Evolutionary conservation across 73 alveolate genomes (phyloP).

Genomic region (Paramecium tetraurelia): DNA sequence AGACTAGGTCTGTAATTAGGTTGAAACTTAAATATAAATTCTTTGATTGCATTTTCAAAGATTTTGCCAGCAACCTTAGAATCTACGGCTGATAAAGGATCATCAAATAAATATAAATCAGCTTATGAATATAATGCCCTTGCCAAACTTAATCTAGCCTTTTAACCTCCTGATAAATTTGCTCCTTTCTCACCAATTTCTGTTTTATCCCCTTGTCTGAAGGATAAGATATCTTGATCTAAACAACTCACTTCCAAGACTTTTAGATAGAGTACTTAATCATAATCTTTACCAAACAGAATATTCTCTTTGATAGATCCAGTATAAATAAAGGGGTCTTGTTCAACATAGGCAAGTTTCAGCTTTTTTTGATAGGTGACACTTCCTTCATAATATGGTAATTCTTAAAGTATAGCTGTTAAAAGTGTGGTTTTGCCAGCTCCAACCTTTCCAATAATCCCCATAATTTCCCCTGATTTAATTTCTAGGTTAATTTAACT

Average conservation of each 20-base stretch:
- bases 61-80: conserved; percentile 74
- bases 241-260: conserved; percentile 63
- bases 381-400: conserved; percentile 35
- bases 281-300: conserved; percentile 63
- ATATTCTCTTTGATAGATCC: conserved; percentile 72
- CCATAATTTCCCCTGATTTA: conserved; percentile 49
- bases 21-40: neutral
- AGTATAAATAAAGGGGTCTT: conserved; percentile 63
- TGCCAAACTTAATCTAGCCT: conserved; percentile 94
- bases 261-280: conserved; percentile 53
- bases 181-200: conserved; percentile 82
- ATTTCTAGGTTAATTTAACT: conserved; percentile 53
- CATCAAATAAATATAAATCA: conserved; percentile 85
- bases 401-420: conserved; percentile 44
- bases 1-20: neutral
- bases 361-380: neutral
- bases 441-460: conserved; percentile 62
- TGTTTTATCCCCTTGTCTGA: conserved; percentile 66
- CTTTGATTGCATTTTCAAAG: neutral
- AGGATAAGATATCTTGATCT: conserved; percentile 59
- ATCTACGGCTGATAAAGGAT: conserved; percentile 86
- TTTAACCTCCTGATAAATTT: conserved; percentile 89
- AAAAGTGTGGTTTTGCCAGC: conserved; percentile 67
- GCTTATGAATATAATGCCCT: conserved; percentile 92
- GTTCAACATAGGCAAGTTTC: conserved; percentile 61